Evolutionary conservation across 2,329 filamentous ascomycete species (phyloP).

Genomic region (Clarireedia monteithiana): DNA sequence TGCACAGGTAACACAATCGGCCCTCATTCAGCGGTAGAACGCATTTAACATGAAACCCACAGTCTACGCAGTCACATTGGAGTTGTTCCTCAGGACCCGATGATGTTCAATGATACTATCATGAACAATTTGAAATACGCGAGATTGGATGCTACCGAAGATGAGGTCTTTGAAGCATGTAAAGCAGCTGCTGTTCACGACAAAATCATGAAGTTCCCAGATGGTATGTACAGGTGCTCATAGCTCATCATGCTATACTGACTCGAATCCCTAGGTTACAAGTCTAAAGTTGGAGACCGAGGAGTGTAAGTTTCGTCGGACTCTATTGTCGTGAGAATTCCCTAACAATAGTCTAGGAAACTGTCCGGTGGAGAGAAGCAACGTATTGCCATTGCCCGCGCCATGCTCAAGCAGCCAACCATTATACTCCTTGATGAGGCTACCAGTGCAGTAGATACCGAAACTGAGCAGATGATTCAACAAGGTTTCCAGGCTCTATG

Average conservation of each 20-base stretch:
- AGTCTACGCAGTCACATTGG: conserved; percentile 38
- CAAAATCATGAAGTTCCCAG: conserved; percentile 46
- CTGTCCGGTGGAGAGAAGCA: conserved; percentile 84
- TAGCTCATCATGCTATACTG: no score
- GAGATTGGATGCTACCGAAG: conserved; percentile 22
- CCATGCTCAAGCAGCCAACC: conserved; percentile 87
- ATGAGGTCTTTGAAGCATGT: conserved; percentile 39
- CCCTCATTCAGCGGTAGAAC: conserved; percentile 30
- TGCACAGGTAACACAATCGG: conserved; percentile 41
- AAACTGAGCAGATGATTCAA: conserved; percentile 89
- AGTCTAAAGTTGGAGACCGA: conserved; percentile 37
- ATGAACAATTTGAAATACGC: conserved; percentile 29
- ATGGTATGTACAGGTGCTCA: conserved; percentile 39
- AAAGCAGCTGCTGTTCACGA: conserved; percentile 50
- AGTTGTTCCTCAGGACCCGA: conserved; percentile 50
- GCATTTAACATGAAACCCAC: neutral
- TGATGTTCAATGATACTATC: conserved; percentile 47
- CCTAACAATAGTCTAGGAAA: conserved; percentile 64
- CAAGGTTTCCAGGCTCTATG: conserved; percentile 42
- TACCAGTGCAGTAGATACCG: conserved; percentile 87
- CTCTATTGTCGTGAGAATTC: neutral
- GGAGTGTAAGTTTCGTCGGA: conserved; percentile 41
- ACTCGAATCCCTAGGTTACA: conserved; percentile 27
- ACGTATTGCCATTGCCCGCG: conserved; percentile 78
- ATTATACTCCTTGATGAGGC: conserved; percentile 91